Conservation (phyloP, 352 stramenopile genomes). For the Labyrinthula sp. region DNA sequence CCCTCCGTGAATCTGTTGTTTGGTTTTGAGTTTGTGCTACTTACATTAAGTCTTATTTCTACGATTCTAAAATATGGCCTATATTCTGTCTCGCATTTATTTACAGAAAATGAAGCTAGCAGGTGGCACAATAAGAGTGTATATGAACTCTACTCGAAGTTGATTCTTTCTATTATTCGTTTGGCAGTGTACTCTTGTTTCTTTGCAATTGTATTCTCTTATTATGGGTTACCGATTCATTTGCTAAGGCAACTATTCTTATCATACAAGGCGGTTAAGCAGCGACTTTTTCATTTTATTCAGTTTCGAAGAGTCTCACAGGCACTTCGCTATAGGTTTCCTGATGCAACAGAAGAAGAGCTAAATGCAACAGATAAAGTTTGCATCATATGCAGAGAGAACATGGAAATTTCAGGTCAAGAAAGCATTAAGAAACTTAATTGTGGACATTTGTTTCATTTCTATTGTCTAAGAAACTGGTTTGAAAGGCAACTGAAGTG, state of each 20-base stretch:
- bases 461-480: conserved; percentile 91
- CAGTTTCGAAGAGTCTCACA: conserved; percentile 77
- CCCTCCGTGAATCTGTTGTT: conserved; percentile 79
- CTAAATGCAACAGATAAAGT: conserved; percentile 59
- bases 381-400: conserved; percentile 37
- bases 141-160: conserved; percentile 65
- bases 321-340: conserved; percentile 84
- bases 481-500: conserved; percentile 92
- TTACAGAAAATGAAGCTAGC: conserved; percentile 39
- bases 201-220: conserved; percentile 67
- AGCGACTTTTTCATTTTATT: conserved; percentile 17
- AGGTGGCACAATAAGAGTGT: conserved; percentile 66
- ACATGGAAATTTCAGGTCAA: conserved; percentile 51
- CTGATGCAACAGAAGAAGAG: conserved; percentile 71
- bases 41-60: conserved; percentile 67
- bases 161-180: conserved; percentile 51
- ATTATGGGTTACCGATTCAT: conserved; percentile 64
- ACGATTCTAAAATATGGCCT: conserved; percentile 55
- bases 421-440: conserved; percentile 85
- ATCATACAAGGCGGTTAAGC: conserved; percentile 34
- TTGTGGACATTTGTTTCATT: conserved; percentile 90
- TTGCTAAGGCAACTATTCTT: conserved; percentile 63
- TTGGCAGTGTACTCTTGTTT: conserved; percentile 36
- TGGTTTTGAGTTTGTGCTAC: conserved; percentile 83
- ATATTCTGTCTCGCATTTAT: conserved; percentile 63